These are phyloP conservation scores for Acer saccharum DNA, from an alignment of 345 rosid genomes.

Conservation along the genomic window DNA sequence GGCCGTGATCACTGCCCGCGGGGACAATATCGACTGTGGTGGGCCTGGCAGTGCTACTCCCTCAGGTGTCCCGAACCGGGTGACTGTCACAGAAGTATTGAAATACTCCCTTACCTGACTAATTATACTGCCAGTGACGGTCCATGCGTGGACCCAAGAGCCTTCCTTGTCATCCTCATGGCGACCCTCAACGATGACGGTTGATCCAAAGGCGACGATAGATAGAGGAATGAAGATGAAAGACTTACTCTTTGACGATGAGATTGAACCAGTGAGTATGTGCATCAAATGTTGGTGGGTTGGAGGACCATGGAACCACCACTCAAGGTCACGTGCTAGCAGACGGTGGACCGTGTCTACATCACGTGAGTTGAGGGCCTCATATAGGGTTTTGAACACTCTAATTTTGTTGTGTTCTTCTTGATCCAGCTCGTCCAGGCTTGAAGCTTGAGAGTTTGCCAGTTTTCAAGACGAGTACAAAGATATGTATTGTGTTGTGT, in stretches of 20 bases:
- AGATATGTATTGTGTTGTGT: background rate
- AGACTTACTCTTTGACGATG: background rate
- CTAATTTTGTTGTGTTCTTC: conserved; percentile 7
- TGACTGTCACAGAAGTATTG: conserved; percentile 30
- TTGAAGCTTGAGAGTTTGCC: conserved; percentile 16
- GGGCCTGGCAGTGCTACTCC: background rate
- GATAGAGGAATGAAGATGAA: conserved; percentile 30
- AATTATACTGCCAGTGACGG: conserved; percentile 32
- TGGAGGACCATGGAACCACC: conserved; percentile 49
- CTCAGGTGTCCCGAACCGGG: conserved; percentile 15
- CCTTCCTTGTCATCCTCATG: conserved; percentile 2
- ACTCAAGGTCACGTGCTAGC: conserved; percentile 33
- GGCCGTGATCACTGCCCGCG: background rate
- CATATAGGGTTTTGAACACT: conserved; percentile 29
- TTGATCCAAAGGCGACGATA: conserved; percentile 20
- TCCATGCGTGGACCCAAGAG: conserved; percentile 42
- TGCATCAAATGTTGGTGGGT: conserved; percentile 32
- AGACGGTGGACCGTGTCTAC: conserved; percentile 25
- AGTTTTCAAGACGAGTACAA: background rate
- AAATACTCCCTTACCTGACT: conserved; percentile 32
- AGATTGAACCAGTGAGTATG: conserved; percentile 26
- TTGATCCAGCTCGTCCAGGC: background rate
- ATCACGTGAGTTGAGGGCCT: conserved; percentile 25
- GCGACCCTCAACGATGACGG: conserved; percentile 38
- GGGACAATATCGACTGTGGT: background rate